These are phyloP conservation scores for Lepidopterella palustris DNA, from an alignment of 495 filamentous ascomycete species.

Conservation along the genomic window DNA sequence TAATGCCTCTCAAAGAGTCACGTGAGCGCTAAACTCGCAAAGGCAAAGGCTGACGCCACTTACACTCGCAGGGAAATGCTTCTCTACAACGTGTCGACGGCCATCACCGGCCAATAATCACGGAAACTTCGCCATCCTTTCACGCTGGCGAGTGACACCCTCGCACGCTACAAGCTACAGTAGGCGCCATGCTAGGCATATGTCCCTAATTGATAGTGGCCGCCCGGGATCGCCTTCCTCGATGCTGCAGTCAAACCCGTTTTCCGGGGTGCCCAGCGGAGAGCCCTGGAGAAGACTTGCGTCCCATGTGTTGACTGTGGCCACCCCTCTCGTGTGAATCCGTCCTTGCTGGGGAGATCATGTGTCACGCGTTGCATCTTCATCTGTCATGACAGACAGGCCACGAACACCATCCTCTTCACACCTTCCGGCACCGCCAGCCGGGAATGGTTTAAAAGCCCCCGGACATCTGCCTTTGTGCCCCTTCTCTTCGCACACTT, in stretches of 20 bases:
- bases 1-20: too few species aligned
- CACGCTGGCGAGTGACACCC: too few species aligned
- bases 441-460: too few species aligned
- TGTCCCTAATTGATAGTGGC: not conserved
- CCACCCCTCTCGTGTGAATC: not conserved
- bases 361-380: not conserved
- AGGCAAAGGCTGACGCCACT: too few species aligned
- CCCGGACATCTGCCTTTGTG: not conserved
- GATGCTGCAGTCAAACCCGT: not conserved
- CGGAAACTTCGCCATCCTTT: too few species aligned
- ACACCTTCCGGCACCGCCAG: not conserved
- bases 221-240: not conserved
- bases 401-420: not conserved
- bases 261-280: too few species aligned
- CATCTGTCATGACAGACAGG: not conserved
- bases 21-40: too few species aligned
- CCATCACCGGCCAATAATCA: too few species aligned
- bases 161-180: not conserved
- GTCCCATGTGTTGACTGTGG: not conserved
- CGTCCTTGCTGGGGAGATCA: too few species aligned
- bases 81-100: too few species aligned
- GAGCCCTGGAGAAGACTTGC: not conserved
- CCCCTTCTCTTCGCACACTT: not conserved
- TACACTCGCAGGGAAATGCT: too few species aligned
- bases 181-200: not conserved